Evolutionary conservation across 2,329 filamentous ascomycete species (phyloP).

Genomic region (Coniochaeta sp.): DNA sequence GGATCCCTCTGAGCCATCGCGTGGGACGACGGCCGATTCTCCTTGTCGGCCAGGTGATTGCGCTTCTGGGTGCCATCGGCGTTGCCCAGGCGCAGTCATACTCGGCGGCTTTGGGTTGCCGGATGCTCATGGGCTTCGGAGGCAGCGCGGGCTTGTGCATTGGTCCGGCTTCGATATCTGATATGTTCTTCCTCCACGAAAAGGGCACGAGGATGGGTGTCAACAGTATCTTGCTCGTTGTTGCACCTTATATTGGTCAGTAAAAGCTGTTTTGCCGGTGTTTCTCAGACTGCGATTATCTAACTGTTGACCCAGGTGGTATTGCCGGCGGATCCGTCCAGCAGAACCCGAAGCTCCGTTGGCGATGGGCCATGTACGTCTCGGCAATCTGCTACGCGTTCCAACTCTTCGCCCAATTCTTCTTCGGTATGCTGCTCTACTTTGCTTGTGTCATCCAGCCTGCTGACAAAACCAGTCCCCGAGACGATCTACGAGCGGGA

Average conservation of each 20-base stretch:
- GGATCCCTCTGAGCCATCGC: slow-evolving; percentile 12
- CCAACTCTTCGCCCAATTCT: slow-evolving; percentile 6
- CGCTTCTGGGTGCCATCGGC: slow-evolving; percentile 8
- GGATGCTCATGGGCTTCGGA: slow-evolving; percentile 11
- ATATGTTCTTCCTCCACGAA: slow-evolving; percentile 12
- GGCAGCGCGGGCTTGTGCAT: slow-evolving; percentile 8
- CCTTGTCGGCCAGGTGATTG: slow-evolving; percentile 8
- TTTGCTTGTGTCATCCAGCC: neutral
- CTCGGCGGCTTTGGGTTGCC: slow-evolving; percentile 6
- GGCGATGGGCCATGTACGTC: slow-evolving; percentile 12
- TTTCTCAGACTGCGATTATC: no score
- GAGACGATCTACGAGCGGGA: slow-evolving; percentile 10
- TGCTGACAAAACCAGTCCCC: slow-evolving; percentile 3
- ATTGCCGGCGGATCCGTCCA: slow-evolving; percentile 9
- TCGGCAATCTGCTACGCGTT: slow-evolving; percentile 6
- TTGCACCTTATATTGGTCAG: slow-evolving; percentile 7
- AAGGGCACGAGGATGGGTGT: slow-evolving; percentile 11
- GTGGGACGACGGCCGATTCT: slow-evolving; percentile 12
- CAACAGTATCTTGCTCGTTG: slow-evolving; percentile 8
- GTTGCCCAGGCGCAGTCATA: slow-evolving; percentile 8
- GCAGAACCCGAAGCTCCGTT: slow-evolving; percentile 7
- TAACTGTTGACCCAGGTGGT: slow-evolving; percentile 3
- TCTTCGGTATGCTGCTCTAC: slow-evolving; percentile 1
- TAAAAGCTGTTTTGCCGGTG: no score
- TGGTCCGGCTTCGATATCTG: slow-evolving; percentile 9